Base-by-base conservation (phyloP, 768 basidiomycete species). In the Termitomyces sp. region DNA sequence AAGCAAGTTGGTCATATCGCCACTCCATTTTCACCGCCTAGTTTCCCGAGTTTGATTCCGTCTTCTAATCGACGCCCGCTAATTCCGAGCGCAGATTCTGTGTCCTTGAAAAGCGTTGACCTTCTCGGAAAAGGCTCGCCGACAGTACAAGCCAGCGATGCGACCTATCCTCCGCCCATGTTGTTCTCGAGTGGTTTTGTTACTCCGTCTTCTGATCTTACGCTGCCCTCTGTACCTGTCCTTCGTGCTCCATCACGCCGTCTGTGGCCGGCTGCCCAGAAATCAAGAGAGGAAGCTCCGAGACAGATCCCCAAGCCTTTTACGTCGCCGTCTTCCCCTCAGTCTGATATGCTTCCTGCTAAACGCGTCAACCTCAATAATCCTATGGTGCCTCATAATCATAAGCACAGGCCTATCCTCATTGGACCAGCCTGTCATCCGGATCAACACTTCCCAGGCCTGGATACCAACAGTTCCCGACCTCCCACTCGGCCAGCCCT, bases 341-440 rank as follows among this genome's bases (percentile, higher is more conserved):
- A 45, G 18, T 45, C 44, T 49, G 20, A 42, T 18, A 53, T n/a
- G 39, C 9, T 28, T 33, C 9, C 15, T 22, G 13, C 42, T 13
- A 49, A 38, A 38, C 15, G 16, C 28, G 15, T 22, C 8, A 59
- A 40, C 16, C 16, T 42, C 20, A 53, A 42, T 32, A 24, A 3
- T 36, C 20, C 28, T 35, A 3, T 22, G 33, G 36, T 4, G 28
- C 46, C 42, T 54, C 15, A 13, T 22, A 16, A 15, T n/a, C n/a
- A n/a, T 7, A 48, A 33, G 5, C 53, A 46, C 15, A 28, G 2
- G 9, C 44, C 48, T n/a, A 22, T 57, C 24, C 55, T 55, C n/a
- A 50, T 59, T 5, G 49, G 48, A 13, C 54, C 52, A 38, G 54
- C 33, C 18, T 49, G 53, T 6, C 44, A 55, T 57, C 49, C 48